phyloP scores from a whole-genome alignment of 345 rosid genomes.

The Citrus unshiu region DNA sequence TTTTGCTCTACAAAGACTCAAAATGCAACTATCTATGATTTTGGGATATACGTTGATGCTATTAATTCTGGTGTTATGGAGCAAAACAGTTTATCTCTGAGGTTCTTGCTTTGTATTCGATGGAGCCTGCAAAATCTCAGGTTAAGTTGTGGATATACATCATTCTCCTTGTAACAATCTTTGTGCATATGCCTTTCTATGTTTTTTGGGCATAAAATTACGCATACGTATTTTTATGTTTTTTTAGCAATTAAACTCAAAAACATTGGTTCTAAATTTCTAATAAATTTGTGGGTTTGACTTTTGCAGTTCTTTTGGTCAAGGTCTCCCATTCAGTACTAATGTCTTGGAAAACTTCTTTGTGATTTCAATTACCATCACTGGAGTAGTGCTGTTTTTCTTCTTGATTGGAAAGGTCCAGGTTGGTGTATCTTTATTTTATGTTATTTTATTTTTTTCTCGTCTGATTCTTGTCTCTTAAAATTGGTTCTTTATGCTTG shows the following conservation, averaged over 20 bases:
- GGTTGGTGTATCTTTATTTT: not conserved
- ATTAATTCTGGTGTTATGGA: not conserved
- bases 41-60: not conserved
- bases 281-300: no score
- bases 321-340: not conserved
- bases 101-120: not conserved
- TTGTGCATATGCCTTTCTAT: no score
- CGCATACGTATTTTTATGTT: no score
- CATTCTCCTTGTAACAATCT: no score
- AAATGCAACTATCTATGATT: not conserved
- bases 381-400: not conserved
- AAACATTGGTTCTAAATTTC: no score
- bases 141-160: not conserved
- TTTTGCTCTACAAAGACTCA: not conserved
- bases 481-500: not conserved
- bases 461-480: no score
- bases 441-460: not conserved
- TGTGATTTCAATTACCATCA: not conserved
- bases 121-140: not conserved
- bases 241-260: no score
- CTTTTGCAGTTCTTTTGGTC: no score
- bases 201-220: no score
- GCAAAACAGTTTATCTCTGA: not conserved
- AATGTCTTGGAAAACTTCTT: not conserved
- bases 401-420: not conserved